Percentiles rank a stretch among this genome's conserved stretches.
Conservation (phyloP, 2,329 filamentous ascomycete genomes). For the Colletotrichum limetticola region DNA sequence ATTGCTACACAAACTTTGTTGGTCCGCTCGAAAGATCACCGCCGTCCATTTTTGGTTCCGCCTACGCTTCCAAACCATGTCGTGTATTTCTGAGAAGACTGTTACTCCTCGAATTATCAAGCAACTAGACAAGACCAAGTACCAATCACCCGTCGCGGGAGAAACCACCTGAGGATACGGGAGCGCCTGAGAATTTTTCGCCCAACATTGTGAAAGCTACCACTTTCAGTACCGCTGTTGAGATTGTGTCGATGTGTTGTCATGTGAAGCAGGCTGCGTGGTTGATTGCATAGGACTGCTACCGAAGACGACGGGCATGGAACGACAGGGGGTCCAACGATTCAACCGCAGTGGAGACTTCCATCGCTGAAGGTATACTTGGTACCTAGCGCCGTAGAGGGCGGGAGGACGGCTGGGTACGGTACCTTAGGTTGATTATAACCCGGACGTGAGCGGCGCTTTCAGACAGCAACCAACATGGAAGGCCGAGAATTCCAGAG, state of each 20-base stretch:
- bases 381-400: background rate
- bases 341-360: conserved; percentile 6
- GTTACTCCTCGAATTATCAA: background rate
- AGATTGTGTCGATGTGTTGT: background rate
- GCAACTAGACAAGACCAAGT: background rate
- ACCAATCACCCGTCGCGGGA: background rate
- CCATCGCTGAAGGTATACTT: conserved; percentile 6
- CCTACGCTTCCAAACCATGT: background rate
- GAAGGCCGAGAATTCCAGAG: background rate
- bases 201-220: background rate
- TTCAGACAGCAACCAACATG: background rate
- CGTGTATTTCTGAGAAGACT: background rate
- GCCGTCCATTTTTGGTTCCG: background rate
- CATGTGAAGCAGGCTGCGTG: conserved; percentile 24
- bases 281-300: conserved; percentile 19
- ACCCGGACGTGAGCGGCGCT: background rate
- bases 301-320: conserved; percentile 6
- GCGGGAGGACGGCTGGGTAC: background rate
- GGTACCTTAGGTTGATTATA: background rate
- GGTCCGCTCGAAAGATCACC: background rate
- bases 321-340: background rate
- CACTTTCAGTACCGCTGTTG: background rate
- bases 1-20: background rate
- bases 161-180: background rate
- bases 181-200: background rate